A percentile compares a stretch with the other conserved stretches of the same genome.
These are phyloP conservation scores for Gentiana macrophylla DNA, from an alignment of 257 asterid species.

Conservation along the genomic window DNA sequence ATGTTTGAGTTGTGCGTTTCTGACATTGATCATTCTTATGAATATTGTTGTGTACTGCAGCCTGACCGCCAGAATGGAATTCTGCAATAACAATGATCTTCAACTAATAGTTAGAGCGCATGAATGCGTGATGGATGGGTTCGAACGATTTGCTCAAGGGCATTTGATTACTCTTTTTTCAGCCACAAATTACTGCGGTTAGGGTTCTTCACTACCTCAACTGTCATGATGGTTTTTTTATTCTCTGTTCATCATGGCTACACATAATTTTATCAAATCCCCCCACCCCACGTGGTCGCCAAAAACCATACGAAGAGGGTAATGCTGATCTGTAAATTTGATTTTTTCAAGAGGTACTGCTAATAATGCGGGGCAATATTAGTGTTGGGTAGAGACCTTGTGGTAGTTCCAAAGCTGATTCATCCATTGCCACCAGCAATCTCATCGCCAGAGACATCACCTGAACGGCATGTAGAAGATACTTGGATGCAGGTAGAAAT, in stretches of 20 bases:
- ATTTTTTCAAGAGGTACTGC: conserved; percentile 66
- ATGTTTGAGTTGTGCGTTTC: background rate
- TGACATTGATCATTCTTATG: conserved; percentile 5
- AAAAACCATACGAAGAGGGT: background rate
- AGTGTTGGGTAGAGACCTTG: conserved; percentile 97
- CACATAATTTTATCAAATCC: too few relatives aligned
- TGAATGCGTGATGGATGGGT: conserved; percentile 99
- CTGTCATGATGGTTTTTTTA: background rate
- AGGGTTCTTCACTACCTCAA: background rate
- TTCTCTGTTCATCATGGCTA: too few relatives aligned
- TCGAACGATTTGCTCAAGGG: conserved; percentile 38
- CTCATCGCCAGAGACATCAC: conserved; percentile 86
- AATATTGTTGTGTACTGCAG: conserved; percentile 25
- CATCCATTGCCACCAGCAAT: conserved; percentile 91
- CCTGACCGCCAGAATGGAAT: conserved; percentile 99
- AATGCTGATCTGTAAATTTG: background rate
- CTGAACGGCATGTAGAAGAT: conserved; percentile 73
- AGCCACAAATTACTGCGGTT: conserved; percentile 98
- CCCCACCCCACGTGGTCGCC: too few relatives aligned
- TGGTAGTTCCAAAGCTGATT: conserved; percentile 89
- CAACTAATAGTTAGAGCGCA: conserved; percentile 96
- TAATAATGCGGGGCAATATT: conserved; percentile 94
- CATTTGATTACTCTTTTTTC: too few relatives aligned
- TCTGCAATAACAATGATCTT: conserved; percentile 91
- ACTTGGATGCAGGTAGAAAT: conserved; percentile 91